phyloP scores from a whole-genome alignment of 495 filamentous ascomycete species.

The Penicillium flavigenum region DNA sequence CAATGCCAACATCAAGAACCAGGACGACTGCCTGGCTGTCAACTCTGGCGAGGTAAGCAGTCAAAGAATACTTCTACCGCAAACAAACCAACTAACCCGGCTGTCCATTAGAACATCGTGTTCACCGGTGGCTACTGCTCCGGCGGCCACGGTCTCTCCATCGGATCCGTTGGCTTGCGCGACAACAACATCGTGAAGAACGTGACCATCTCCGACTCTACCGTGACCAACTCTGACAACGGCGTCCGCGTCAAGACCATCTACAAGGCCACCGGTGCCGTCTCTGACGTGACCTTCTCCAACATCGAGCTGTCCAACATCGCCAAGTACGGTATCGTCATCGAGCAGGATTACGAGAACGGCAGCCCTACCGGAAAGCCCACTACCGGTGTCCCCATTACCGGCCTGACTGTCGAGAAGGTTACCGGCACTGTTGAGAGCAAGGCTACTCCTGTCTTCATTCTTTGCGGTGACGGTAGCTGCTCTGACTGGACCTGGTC shows the following conservation, averaged over 20 bases:
- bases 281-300: slow-evolving; percentile 58
- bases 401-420: slow-evolving; percentile 51
- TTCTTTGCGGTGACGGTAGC: slow-evolving; percentile 52
- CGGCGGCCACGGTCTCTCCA: slow-evolving; percentile 67
- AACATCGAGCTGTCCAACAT: slow-evolving; percentile 59
- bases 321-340: slow-evolving; percentile 61
- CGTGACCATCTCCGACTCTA: slow-evolving; percentile 54
- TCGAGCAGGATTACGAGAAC: slow-evolving; percentile 70
- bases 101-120: slow-evolving; percentile 43
- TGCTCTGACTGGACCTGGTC: slow-evolving; percentile 51
- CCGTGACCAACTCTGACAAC: slow-evolving; percentile 54
- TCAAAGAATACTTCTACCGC: neutral
- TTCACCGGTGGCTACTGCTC: slow-evolving; percentile 55
- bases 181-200: slow-evolving; percentile 57
- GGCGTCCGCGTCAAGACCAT: slow-evolving; percentile 67
- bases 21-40: slow-evolving; percentile 65
- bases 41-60: slow-evolving; percentile 48
- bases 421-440: slow-evolving; percentile 52
- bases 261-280: slow-evolving; percentile 54
- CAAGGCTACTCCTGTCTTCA: slow-evolving; percentile 48
- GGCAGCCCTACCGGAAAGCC: slow-evolving; percentile 60
- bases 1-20: slow-evolving; percentile 56
- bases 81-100: neutral
- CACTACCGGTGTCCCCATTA: slow-evolving; percentile 62
- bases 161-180: slow-evolving; percentile 68